Percentiles rank a stretch among this genome's conserved stretches.
These are phyloP conservation scores for Paraconiothyrium brasiliense DNA, from an alignment of 2,329 filamentous ascomycete species.

Conservation along the genomic window DNA sequence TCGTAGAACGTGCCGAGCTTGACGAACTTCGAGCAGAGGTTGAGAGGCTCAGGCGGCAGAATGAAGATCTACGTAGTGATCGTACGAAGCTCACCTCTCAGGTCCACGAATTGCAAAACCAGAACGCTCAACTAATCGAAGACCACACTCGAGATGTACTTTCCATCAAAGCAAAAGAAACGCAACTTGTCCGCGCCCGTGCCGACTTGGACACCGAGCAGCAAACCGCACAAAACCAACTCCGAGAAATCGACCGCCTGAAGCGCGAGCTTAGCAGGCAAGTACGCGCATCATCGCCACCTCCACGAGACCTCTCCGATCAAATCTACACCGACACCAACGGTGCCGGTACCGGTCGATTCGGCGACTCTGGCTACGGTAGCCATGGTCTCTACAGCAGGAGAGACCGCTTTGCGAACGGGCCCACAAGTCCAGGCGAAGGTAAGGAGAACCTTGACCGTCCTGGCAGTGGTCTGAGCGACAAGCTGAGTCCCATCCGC, in stretches of 20 bases:
- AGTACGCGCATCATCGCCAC: slow-evolving; percentile 64
- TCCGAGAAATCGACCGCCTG: slow-evolving; percentile 88
- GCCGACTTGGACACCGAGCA: slow-evolving; percentile 91
- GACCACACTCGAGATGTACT: slow-evolving; percentile 95
- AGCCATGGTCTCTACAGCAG: slow-evolving; percentile 53
- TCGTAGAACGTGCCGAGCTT: slow-evolving; percentile 89
- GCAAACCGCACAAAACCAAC: slow-evolving; percentile 82
- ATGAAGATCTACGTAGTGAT: slow-evolving; percentile 84
- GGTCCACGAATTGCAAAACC: slow-evolving; percentile 92
- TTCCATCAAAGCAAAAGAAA: slow-evolving; percentile 98
- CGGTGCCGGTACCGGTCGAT: slow-evolving; percentile 60
- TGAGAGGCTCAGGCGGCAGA: slow-evolving; percentile 76
- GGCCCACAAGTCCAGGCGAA: slow-evolving; percentile 49
- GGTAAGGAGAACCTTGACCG: slow-evolving; percentile 60
- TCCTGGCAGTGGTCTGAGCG: slow-evolving; percentile 46
- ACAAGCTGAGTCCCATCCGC: slow-evolving; percentile 52
- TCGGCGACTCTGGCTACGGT: slow-evolving; percentile 44
- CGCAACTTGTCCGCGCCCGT: slow-evolving; percentile 89
- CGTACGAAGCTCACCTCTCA: slow-evolving; percentile 83
- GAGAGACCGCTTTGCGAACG: slow-evolving; percentile 40
- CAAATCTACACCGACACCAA: slow-evolving; percentile 68
- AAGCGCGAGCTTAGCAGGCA: slow-evolving; percentile 80
- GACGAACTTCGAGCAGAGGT: slow-evolving; percentile 87
- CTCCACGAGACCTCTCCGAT: slow-evolving; percentile 55
- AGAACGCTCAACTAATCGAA: slow-evolving; percentile 96